Evolutionary conservation across 2,329 filamentous ascomycete genomes (phyloP).

Genomic region (Xylariales sp.): DNA sequence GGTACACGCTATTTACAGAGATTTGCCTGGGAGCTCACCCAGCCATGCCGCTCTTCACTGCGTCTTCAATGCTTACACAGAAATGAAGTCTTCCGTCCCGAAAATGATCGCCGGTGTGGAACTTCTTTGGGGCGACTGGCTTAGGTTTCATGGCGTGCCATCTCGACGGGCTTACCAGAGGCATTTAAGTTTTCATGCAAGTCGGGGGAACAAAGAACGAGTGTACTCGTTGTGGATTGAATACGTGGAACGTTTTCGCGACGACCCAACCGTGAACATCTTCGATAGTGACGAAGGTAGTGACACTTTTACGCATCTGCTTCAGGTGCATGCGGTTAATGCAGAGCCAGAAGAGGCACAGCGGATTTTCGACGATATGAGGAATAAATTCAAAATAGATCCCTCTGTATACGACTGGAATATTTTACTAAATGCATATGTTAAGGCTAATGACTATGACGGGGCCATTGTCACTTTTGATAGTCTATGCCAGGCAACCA

Average conservation of each 20-base stretch:
- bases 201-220: conserved; percentile 58
- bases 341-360: conserved; percentile 72
- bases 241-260: conserved; percentile 52
- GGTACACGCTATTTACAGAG: conserved; percentile 61
- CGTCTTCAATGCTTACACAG: conserved; percentile 54
- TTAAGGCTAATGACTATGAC: conserved; percentile 73
- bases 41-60: conserved; percentile 55
- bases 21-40: conserved; percentile 54
- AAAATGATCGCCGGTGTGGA: conserved; percentile 57
- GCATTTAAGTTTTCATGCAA: conserved; percentile 62
- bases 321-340: conserved; percentile 77
- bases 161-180: conserved; percentile 60
- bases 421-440: conserved; percentile 77
- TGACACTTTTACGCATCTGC: conserved; percentile 65
- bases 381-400: conserved; percentile 62
- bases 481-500: conserved; percentile 61
- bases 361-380: conserved; percentile 72
- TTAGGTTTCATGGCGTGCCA: conserved; percentile 54
- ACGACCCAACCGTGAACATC: conserved; percentile 49
- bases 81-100: conserved; percentile 50
- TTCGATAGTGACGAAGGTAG: conserved; percentile 48
- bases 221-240: conserved; percentile 60
- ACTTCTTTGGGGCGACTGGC: conserved; percentile 62
- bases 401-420: conserved; percentile 78
- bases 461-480: conserved; percentile 74